These are phyloP conservation scores for Sporormia fimetaria DNA, from an alignment of 495 filamentous ascomycete species.

Conservation along the genomic window DNA sequence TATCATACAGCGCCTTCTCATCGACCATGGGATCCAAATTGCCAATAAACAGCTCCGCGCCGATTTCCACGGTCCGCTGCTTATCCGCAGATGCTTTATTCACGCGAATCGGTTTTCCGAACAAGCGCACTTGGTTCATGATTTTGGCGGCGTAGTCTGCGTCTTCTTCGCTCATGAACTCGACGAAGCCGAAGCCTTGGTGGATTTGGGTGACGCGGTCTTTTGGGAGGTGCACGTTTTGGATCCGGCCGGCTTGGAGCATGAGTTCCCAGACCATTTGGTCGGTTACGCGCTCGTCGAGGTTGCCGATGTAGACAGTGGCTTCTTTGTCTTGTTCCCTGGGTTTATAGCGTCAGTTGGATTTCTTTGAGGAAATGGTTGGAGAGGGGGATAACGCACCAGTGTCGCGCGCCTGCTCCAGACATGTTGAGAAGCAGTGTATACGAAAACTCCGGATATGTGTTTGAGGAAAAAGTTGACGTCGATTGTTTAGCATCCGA, in stretches of 20 bases:
- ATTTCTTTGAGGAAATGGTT: conserved; percentile 1
- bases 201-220: conserved; percentile 93
- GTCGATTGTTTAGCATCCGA: neutral
- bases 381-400: conserved; percentile 39
- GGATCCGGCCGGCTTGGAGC: conserved; percentile 90
- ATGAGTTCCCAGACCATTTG: conserved; percentile 93
- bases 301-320: conserved; percentile 95
- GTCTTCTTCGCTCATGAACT: conserved; percentile 91
- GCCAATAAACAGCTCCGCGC: conserved; percentile 93
- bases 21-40: conserved; percentile 92
- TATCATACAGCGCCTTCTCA: conserved; percentile 94
- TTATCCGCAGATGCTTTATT: conserved; percentile 97
- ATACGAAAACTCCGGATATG: no score
- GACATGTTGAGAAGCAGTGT: conserved; percentile 13
- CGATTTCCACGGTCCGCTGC: conserved; percentile 90
- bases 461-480: neutral
- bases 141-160: conserved; percentile 94
- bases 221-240: conserved; percentile 95
- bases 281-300: conserved; percentile 90
- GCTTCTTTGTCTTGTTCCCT: conserved; percentile 99
- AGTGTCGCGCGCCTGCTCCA: conserved; percentile 66
- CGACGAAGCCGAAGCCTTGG: conserved; percentile 98
- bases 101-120: conserved; percentile 88
- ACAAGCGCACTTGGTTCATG: conserved; percentile 90
- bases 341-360: conserved; percentile 9